These are phyloP conservation scores for Diaporthe vexans DNA, from an alignment of 2,329 filamentous ascomycete species.

Conservation along the genomic window DNA sequence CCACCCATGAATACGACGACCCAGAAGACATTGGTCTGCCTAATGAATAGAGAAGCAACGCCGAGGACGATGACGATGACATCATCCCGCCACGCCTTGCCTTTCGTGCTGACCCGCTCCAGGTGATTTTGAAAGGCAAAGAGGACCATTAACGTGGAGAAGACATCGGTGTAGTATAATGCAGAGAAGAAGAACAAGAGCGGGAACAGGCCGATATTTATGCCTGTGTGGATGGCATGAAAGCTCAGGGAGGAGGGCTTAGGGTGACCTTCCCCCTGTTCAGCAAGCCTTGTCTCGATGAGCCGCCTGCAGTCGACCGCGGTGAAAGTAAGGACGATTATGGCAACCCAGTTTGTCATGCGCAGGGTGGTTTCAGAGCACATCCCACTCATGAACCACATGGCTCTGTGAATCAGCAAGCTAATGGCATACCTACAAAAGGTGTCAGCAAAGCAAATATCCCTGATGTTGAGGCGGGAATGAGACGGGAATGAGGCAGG, in stretches of 20 bases:
- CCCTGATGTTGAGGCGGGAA: constrained; percentile 42
- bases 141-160: constrained; percentile 83
- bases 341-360: constrained; percentile 62
- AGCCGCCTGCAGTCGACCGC: constrained; percentile 66
- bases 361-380: constrained; percentile 62
- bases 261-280: constrained; percentile 43
- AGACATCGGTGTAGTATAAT: constrained; percentile 94
- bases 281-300: constrained; percentile 61
- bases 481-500: constrained; percentile 42
- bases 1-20: constrained; percentile 82
- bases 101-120: constrained; percentile 54
- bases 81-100: constrained; percentile 55
- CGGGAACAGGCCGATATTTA: constrained; percentile 89
- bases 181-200: constrained; percentile 96
- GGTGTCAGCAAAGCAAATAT: constrained; percentile 40
- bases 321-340: constrained; percentile 58
- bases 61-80: constrained; percentile 69
- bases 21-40: constrained; percentile 99
- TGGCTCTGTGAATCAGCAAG: constrained; percentile 53
- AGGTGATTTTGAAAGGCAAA: constrained; percentile 74
- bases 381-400: constrained; percentile 43
- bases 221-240: constrained; percentile 70
- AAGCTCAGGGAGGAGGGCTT: constrained; percentile 50
- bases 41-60: constrained; percentile 77
- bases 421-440: constrained; percentile 62